Conservation (phyloP, 1,139 yeast species). For the Kluyveromyces sp. region DNA sequence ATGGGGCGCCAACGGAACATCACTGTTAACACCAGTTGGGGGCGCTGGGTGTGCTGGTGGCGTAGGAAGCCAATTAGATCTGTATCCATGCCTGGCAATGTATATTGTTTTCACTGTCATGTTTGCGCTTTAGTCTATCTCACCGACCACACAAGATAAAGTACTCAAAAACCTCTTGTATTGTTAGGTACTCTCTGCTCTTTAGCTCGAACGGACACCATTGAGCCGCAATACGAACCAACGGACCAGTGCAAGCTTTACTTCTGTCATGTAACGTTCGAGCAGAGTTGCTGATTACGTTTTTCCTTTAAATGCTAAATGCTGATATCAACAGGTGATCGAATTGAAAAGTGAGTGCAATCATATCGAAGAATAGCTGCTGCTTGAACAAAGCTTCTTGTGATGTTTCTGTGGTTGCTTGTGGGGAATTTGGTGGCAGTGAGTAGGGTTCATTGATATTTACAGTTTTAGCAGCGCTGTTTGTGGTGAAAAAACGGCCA, state of each 20-base stretch:
- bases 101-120: constrained; percentile 36
- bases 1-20: constrained; percentile 71
- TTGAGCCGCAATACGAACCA: too few relatives aligned
- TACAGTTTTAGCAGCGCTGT: neutral
- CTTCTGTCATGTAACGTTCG: too few relatives aligned
- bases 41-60: constrained; percentile 56
- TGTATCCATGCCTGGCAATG: constrained; percentile 58
- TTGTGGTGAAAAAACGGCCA: neutral
- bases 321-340: neutral
- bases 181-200: neutral
- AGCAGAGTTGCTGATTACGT: too few relatives aligned
- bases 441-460: too few relatives aligned
- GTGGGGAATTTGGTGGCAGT: too few relatives aligned
- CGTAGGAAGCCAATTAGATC: constrained; percentile 75
- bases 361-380: neutral
- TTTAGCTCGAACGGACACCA: constrained; percentile 1
- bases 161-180: neutral
- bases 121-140: neutral
- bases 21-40: constrained; percentile 78
- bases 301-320: too few relatives aligned
- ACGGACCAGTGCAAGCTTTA: too few relatives aligned
- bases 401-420: too few relatives aligned
- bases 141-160: neutral
- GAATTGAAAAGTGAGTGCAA: too few relatives aligned
- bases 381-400: neutral